phyloP scores from a whole-genome alignment of 495 filamentous ascomycete species.

The Rhypophila decipiens region DNA sequence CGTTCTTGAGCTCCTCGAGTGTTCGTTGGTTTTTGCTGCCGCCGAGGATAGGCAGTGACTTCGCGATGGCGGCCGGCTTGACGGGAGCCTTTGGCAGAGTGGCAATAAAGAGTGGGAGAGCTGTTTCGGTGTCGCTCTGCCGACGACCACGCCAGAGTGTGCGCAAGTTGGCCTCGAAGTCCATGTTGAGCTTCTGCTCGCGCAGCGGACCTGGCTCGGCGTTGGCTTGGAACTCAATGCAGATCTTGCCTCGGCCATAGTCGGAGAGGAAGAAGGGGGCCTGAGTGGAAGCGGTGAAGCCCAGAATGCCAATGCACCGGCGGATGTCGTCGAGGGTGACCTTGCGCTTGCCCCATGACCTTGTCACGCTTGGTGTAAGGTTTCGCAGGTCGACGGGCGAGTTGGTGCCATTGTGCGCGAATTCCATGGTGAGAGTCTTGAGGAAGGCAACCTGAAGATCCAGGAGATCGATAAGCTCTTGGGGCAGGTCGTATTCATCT shows the following conservation, averaged over 20 bases:
- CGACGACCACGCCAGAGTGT: slow-evolving; percentile 37
- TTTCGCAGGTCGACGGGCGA: slow-evolving; percentile 53
- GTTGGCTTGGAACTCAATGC: slow-evolving; percentile 32
- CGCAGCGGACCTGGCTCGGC: slow-evolving; percentile 38
- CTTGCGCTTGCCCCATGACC: slow-evolving; percentile 54
- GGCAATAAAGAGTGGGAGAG: slow-evolving; percentile 37
- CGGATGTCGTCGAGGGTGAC: slow-evolving; percentile 55
- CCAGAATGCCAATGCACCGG: slow-evolving; percentile 48
- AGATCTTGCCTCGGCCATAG: slow-evolving; percentile 48
- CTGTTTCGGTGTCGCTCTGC: slow-evolving; percentile 7
- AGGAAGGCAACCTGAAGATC: slow-evolving; percentile 52
- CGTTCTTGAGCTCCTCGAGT: slow-evolving; percentile 53
- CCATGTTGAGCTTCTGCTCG: slow-evolving; percentile 48
- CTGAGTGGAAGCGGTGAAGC: slow-evolving; percentile 11
- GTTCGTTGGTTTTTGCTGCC: slow-evolving; percentile 58
- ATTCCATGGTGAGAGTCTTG: slow-evolving; percentile 51
- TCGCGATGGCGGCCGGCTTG: slow-evolving; percentile 33
- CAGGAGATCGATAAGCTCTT: slow-evolving; percentile 50
- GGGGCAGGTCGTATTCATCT: slow-evolving; percentile 36
- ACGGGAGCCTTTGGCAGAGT: slow-evolving; percentile 52
- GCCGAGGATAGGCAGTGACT: slow-evolving; percentile 36
- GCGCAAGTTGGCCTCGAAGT: slow-evolving; percentile 46
- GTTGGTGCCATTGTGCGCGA: slow-evolving; percentile 57
- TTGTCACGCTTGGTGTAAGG: slow-evolving; percentile 48
- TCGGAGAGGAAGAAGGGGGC: slow-evolving; percentile 49